Conservation (phyloP, 768 basidiomycete genomes). For the Coprinopsis sp. region DNA sequence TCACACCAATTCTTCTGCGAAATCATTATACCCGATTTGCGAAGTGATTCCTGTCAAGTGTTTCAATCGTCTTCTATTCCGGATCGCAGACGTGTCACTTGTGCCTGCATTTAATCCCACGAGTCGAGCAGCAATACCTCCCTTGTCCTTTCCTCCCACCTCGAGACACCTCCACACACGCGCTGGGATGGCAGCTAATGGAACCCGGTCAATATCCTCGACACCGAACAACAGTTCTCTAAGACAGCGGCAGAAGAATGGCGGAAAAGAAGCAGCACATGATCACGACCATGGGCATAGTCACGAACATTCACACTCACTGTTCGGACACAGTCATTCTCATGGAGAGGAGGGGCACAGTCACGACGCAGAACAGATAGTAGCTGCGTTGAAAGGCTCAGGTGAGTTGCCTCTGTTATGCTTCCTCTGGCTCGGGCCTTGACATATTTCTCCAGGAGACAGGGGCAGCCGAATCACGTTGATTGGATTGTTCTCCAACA, state of each 20-base stretch:
- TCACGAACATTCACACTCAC: slow-evolving; percentile 55
- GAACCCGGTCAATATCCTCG: slow-evolving; percentile 9
- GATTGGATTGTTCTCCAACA: slow-evolving; percentile 77
- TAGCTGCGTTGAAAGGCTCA: slow-evolving; percentile 61
- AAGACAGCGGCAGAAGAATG: slow-evolving; percentile 14
- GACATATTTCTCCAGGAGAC: slow-evolving; percentile 48
- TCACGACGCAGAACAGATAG: slow-evolving; percentile 62
- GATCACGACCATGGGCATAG: slow-evolving; percentile 27
- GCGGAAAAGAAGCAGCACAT: slow-evolving; percentile 10
- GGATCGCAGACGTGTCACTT: slow-evolving; percentile 11
- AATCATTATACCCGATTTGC: too few relatives aligned
- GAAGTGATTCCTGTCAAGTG: too few relatives aligned
- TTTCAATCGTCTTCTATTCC: too few relatives aligned
- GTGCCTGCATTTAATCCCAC: slow-evolving; percentile 7
- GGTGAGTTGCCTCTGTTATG: slow-evolving; percentile 36
- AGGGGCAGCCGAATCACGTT: slow-evolving; percentile 81
- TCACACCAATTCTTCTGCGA: too few relatives aligned
- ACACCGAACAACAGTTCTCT: slow-evolving; percentile 8
- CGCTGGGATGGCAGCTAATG: slow-evolving; percentile 1
- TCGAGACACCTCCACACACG: not conserved
- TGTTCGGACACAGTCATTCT: slow-evolving; percentile 63
- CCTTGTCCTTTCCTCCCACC: slow-evolving; percentile 4
- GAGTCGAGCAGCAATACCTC: slow-evolving; percentile 6
- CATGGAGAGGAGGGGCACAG: slow-evolving; percentile 55
- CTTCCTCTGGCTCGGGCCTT: not conserved